A percentile compares a stretch with the other conserved stretches of the same genome.
phyloP scores from a whole-genome alignment of 2,329 filamentous ascomycete species.

The Paecilomyces sp. region DNA sequence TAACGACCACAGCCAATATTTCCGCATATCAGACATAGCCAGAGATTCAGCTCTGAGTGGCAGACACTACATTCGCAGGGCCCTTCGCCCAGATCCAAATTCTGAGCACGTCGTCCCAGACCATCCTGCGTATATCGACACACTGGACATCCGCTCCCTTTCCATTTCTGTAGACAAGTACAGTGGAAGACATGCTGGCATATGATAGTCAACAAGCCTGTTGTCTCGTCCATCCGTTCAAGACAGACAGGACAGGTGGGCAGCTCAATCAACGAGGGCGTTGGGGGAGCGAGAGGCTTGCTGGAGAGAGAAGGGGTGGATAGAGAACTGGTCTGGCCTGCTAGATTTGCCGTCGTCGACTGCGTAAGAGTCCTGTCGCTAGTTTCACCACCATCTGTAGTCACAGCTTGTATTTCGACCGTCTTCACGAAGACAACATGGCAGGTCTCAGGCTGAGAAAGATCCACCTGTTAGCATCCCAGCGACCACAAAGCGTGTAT shows the following conservation, averaged over 20 bases:
- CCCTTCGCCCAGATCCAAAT: constrained; percentile 49
- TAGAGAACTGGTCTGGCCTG: constrained; percentile 25
- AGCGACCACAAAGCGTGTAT: not conserved
- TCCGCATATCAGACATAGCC: constrained; percentile 93
- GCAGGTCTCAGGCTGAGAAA: constrained; percentile 71
- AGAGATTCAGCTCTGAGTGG: constrained; percentile 73
- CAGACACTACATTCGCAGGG: constrained; percentile 65
- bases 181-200: constrained; percentile 99
- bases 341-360: constrained; percentile 24
- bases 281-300: constrained; percentile 64
- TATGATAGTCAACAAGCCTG: constrained; percentile 86
- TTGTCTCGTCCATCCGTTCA: constrained; percentile 97
- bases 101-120: constrained; percentile 37
- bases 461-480: constrained; percentile 9
- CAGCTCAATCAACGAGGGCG: constrained; percentile 79
- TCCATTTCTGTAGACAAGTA: constrained; percentile 93
- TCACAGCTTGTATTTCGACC: constrained; percentile 67
- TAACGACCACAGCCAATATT: constrained; percentile 91
- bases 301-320: constrained; percentile 43
- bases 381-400: constrained; percentile 47
- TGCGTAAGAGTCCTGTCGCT: constrained; percentile 59
- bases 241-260: constrained; percentile 95
- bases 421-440: constrained; percentile 92
- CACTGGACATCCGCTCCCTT: constrained; percentile 85
- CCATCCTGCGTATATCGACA: constrained; percentile 78